Base-by-base conservation (phyloP, 352 stramenopile species). In the Globisporangium alternatum region DNA sequence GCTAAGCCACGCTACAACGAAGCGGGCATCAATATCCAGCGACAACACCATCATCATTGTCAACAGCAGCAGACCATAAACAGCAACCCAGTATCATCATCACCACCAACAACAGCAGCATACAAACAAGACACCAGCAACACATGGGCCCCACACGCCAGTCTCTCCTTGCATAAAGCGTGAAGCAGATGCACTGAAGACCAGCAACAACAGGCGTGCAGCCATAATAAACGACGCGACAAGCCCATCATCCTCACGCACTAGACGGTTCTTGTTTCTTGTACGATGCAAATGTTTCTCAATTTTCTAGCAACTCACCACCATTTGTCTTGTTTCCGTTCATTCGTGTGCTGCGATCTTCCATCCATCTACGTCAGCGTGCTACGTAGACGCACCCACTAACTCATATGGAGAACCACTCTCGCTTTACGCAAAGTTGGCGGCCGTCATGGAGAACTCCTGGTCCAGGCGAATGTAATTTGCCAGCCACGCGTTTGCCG, bases 401-500 rank as follows among this genome's bases (percentile, higher is more conserved):
- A 6, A n/a, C 17, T 19, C 13, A 45, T n/a, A n/a, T n/a, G n/a
- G n/a, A n/a, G 39, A 4, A 58, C n/a, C 19, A 25, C 43, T 43
- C 41, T 0, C 21, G 7, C 66, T 41, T 44, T 72, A 92, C 48
- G 75, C 78, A 80, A 92, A 95, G 9, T 72, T 79, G 13, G 82
- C 80, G 1, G 86, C 86, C 45, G 83, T 86, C 52, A 79, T 73
- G 22, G 74, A 74, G 69, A 93, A 95, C 15, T 82, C 80, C 44
- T 76, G 70, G 68, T 95, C 84, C 31, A 95, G 54, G 49, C 76
- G 62, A 43, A 77, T 72, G 66, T 88, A 93, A 59, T 84, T 88
- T 54, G 80, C 62, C 21, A 95, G 78, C 83, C 83, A 93, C 52
- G 80, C 63, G 72, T 88, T 93, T 19, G 70, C 30, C 0, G 86